Percentiles rank a stretch among this genome's conserved stretches.
These are phyloP conservation scores for Cucurbita ficifolia DNA, from an alignment of 306 rosid species.

Conservation along the genomic window DNA sequence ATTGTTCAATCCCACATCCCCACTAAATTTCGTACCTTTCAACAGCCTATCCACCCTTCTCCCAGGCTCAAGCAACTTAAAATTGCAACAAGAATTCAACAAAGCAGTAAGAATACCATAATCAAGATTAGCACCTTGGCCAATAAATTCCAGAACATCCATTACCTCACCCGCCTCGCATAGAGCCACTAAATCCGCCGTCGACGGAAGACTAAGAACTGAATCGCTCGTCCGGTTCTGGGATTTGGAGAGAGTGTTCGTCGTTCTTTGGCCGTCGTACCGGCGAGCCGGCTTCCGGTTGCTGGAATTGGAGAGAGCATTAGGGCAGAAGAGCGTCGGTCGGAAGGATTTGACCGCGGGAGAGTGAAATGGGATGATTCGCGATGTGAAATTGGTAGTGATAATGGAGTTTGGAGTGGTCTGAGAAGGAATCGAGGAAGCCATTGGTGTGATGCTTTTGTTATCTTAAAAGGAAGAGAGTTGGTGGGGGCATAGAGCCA, in stretches of 20 bases:
- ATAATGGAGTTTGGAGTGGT: slow-evolving; percentile 11
- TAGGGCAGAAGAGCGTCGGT: slow-evolving; percentile 12
- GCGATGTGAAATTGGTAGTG: slow-evolving; percentile 18
- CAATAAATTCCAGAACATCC: slow-evolving; percentile 41
- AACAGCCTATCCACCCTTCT: slow-evolving; percentile 38
- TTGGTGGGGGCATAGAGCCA: too few relatives aligned
- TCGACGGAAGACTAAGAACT: slow-evolving; percentile 5
- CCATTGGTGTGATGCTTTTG: slow-evolving; percentile 18
- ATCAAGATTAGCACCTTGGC: slow-evolving; percentile 52
- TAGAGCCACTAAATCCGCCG: slow-evolving; percentile 33
- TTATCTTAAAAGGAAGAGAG: neutral
- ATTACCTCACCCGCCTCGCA: slow-evolving; percentile 49
- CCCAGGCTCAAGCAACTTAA: slow-evolving; percentile 31
- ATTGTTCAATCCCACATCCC: slow-evolving; percentile 34
- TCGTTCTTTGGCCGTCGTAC: slow-evolving; percentile 4
- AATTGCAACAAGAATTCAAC: slow-evolving; percentile 34
- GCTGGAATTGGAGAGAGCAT: slow-evolving; percentile 16
- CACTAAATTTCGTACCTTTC: slow-evolving; percentile 27
- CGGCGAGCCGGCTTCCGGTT: slow-evolving; percentile 21
- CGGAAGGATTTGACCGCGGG: slow-evolving; percentile 3
- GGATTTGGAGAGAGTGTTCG: slow-evolving; percentile 9
- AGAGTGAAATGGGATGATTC: neutral
- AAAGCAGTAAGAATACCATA: slow-evolving; percentile 30
- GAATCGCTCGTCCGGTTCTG: slow-evolving; percentile 19
- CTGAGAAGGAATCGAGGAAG: slow-evolving; percentile 25